Conservation (phyloP, 2,329 filamentous ascomycete species). For the Trichoderma harzianum region DNA sequence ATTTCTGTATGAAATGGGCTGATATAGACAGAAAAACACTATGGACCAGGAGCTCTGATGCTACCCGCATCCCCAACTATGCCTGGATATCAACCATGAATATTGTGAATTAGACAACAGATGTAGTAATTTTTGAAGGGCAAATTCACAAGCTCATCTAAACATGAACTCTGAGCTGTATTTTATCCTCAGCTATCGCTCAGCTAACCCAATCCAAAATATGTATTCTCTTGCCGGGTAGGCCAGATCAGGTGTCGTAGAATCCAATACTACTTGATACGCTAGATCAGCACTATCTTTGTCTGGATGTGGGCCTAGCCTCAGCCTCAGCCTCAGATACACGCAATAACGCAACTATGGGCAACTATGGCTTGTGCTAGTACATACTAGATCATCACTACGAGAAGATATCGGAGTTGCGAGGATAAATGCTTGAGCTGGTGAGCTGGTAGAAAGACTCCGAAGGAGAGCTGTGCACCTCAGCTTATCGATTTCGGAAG, state of each 20-base stretch:
- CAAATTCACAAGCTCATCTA: neutral
- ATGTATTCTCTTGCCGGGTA: neutral
- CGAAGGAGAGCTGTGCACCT: neutral
- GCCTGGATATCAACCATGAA: neutral
- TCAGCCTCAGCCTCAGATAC: neutral
- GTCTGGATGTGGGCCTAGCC: neutral
- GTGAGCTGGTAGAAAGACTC: neutral
- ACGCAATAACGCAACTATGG: neutral
- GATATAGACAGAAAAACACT: neutral
- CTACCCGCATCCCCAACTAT: neutral
- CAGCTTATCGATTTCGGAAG: neutral
- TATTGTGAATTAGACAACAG: neutral
- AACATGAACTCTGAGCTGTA: too few relatives aligned
- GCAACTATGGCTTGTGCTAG: neutral
- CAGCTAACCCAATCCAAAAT: neutral
- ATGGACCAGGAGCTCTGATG: neutral
- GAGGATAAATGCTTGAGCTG: neutral
- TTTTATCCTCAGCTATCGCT: neutral
- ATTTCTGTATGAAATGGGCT: neutral
- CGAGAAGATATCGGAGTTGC: neutral
- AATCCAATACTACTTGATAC: neutral
- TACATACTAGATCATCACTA: neutral
- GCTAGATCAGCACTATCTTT: neutral
- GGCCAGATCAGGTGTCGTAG: neutral
- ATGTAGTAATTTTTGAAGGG: neutral